These are phyloP conservation scores for Pythium scleroteichum DNA, from an alignment of 352 stramenopile species.

Conservation along the genomic window DNA sequence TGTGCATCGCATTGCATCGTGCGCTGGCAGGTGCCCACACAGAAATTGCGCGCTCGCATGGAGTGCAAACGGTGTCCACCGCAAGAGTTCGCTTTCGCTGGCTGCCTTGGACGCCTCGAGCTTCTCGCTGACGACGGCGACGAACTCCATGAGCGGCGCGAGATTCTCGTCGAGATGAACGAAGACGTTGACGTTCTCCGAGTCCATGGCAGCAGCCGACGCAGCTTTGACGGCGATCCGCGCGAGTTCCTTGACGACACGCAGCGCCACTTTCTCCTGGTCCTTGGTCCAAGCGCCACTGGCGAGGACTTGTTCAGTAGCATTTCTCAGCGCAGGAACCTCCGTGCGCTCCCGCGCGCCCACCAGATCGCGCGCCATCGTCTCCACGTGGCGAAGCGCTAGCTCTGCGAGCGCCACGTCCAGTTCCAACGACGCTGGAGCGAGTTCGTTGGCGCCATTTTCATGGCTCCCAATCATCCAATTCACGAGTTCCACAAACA, in stretches of 20 bases:
- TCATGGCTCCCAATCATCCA: too few relatives aligned
- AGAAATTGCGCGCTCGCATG: conserved; percentile 21
- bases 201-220: background rate
- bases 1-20: conserved; percentile 26
- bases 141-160: conserved; percentile 25
- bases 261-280: conserved; percentile 17
- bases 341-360: conserved; percentile 3
- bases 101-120: background rate
- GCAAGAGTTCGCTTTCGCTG: conserved; percentile 12
- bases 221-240: conserved; percentile 22
- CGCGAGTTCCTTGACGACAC: conserved; percentile 26
- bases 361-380: conserved; percentile 9
- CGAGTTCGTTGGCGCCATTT: too few relatives aligned
- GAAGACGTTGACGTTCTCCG: conserved; percentile 21
- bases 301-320: background rate
- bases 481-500: too few relatives aligned
- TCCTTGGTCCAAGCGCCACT: conserved; percentile 6
- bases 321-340: conserved; percentile 3
- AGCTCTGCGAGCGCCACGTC: conserved; percentile 9
- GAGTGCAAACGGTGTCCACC: conserved; percentile 30
- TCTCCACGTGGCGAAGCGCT: conserved; percentile 16
- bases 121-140: conserved; percentile 6
- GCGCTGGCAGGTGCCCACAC: conserved; percentile 26
- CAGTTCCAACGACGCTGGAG: background rate
- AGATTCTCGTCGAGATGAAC: conserved; percentile 32